These are phyloP conservation scores for Phytophthora citrophthora DNA, from an alignment of 352 stramenopile genomes.

Conservation along the genomic window DNA sequence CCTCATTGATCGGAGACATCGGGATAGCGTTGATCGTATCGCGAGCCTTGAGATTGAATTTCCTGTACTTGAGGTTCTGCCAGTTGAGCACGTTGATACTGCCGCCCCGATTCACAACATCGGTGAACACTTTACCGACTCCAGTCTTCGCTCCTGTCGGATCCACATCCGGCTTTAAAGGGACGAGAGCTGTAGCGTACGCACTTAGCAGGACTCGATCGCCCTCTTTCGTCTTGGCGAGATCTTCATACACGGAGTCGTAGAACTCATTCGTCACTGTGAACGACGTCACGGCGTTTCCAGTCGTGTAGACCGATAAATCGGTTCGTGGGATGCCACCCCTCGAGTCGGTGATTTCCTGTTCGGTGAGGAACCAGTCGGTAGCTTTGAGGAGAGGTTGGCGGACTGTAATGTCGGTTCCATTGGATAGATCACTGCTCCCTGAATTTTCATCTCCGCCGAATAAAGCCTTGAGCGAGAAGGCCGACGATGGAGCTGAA, in stretches of 20 bases:
- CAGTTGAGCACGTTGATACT: conserved; percentile 60
- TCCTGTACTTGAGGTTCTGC: conserved; percentile 53
- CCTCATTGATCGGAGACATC: conserved; percentile 20
- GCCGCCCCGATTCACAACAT: conserved; percentile 40
- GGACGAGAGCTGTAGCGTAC: conserved; percentile 52
- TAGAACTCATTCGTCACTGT: conserved; percentile 56
- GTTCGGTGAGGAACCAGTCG: conserved; percentile 61
- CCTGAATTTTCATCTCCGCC: background rate
- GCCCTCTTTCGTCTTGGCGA: conserved; percentile 27
- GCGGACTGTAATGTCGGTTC: conserved; percentile 25
- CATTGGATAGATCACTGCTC: conserved; percentile 18
- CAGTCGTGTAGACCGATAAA: conserved; percentile 36
- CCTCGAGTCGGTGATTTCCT: conserved; percentile 55
- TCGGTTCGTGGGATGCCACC: conserved; percentile 46
- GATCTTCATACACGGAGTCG: conserved; percentile 48
- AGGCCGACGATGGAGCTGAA: background rate
- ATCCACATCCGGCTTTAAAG: conserved; percentile 45
- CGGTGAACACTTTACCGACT: conserved; percentile 41
- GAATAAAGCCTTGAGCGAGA: conserved; percentile 4
- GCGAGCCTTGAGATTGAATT: conserved; percentile 50
- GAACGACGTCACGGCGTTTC: conserved; percentile 54
- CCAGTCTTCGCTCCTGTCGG: conserved; percentile 29
- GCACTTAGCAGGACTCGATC: conserved; percentile 49
- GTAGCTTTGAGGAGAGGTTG: conserved; percentile 52
- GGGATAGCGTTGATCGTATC: conserved; percentile 48